Percentiles rank a stretch among this genome's conserved stretches.
These are phyloP conservation scores for Laetiporus sulphureus DNA, from an alignment of 1,284 basidiomycete species.

Conservation along the genomic window DNA sequence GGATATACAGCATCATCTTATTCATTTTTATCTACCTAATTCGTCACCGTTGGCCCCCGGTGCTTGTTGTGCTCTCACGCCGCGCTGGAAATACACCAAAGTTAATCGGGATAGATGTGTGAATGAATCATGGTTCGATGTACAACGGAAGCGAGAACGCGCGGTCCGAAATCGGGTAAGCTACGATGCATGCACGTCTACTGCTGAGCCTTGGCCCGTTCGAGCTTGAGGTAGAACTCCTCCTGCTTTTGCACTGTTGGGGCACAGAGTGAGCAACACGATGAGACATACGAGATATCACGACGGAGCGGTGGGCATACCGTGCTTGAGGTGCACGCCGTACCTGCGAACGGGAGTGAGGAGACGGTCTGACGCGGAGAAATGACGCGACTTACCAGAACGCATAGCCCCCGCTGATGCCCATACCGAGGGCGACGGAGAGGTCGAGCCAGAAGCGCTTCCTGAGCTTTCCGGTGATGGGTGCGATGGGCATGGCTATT, in stretches of 20 bases:
- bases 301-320: constrained; percentile 38
- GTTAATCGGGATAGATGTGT: too few species aligned
- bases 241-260: constrained; percentile 69
- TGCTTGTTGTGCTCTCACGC: too few species aligned
- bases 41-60: too few species aligned
- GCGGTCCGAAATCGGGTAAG: too few species aligned
- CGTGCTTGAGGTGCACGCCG: constrained; percentile 63
- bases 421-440: constrained; percentile 65
- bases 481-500: constrained; percentile 78
- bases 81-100: too few species aligned
- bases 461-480: constrained; percentile 85
- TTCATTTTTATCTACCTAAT: too few species aligned
- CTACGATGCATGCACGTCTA: constrained; percentile 7
- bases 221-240: constrained; percentile 77
- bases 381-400: constrained; percentile 59
- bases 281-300: neutral
- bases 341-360: constrained; percentile 51
- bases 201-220: constrained; percentile 39
- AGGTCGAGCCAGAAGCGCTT: constrained; percentile 83
- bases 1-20: too few species aligned
- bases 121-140: too few species aligned
- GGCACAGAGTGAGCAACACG: constrained; percentile 2
- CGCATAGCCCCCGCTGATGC: constrained; percentile 60
- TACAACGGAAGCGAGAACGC: too few species aligned
- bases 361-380: constrained; percentile 12